These are phyloP conservation scores for Nitzschia inconspicua DNA, from an alignment of 108 stramenopile species.

Conservation along the genomic window DNA sequence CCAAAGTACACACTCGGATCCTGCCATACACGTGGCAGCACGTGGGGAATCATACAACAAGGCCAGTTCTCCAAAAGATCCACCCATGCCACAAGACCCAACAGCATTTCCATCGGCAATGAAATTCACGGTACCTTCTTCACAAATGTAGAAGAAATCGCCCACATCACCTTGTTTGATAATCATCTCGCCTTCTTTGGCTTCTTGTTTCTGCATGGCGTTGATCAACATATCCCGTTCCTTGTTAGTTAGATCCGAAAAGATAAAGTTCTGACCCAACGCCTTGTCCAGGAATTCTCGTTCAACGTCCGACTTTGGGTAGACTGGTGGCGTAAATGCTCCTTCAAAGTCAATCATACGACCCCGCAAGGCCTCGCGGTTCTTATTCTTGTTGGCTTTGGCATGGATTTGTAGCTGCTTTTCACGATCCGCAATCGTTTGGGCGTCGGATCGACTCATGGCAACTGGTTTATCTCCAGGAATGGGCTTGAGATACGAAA, in stretches of 20 bases:
- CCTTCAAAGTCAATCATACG: slow-evolving; percentile 28
- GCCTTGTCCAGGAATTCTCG: slow-evolving; percentile 45
- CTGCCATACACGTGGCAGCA: slow-evolving; percentile 83
- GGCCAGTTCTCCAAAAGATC: slow-evolving; percentile 91
- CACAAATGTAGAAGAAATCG: slow-evolving; percentile 86
- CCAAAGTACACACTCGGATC: slow-evolving; percentile 39
- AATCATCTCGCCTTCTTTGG: slow-evolving; percentile 56
- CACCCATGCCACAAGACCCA: slow-evolving; percentile 59
- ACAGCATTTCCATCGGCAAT: slow-evolving; percentile 58
- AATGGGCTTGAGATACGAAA: too few relatives aligned
- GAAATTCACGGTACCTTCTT: slow-evolving; percentile 59
- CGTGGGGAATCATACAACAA: slow-evolving; percentile 91
- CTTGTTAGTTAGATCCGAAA: slow-evolving; percentile 43
- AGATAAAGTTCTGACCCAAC: slow-evolving; percentile 73
- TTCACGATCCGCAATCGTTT: slow-evolving; percentile 16
- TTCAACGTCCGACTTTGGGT: slow-evolving; percentile 51
- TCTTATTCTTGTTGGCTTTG: slow-evolving; percentile 11
- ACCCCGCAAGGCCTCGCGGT: slow-evolving; percentile 27
- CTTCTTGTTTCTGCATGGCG: slow-evolving; percentile 58
- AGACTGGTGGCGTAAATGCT: slow-evolving; percentile 28
- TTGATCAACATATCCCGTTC: slow-evolving; percentile 54
- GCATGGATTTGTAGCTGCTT: slow-evolving; percentile 27
- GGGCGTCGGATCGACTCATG: too few relatives aligned
- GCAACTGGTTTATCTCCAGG: too few relatives aligned
- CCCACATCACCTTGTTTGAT: slow-evolving; percentile 85